phyloP scores from a whole-genome alignment of 352 stramenopile genomes.

The Plasmopara halstedii region DNA sequence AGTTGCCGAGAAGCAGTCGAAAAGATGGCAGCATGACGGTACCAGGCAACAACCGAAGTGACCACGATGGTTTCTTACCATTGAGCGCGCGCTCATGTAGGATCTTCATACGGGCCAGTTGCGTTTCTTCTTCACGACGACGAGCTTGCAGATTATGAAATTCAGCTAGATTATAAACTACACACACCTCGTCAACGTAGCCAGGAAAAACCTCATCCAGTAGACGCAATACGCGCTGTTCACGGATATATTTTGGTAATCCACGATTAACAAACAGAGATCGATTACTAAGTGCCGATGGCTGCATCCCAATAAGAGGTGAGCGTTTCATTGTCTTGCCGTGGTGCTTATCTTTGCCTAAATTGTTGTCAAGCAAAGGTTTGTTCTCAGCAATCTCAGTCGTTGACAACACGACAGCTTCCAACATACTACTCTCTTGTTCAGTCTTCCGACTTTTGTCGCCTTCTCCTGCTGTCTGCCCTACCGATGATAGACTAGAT shows the following conservation, averaged over 20 bases:
- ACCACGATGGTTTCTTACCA: slow-evolving; percentile 47
- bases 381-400: slow-evolving; percentile 12
- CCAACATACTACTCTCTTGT: slow-evolving; percentile 6
- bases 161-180: slow-evolving; percentile 75
- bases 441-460: slow-evolving; percentile 3
- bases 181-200: slow-evolving; percentile 72
- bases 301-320: slow-evolving; percentile 78
- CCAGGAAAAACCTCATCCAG: slow-evolving; percentile 76
- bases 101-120: slow-evolving; percentile 50
- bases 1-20: slow-evolving; percentile 31
- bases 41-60: slow-evolving; percentile 55
- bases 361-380: slow-evolving; percentile 11
- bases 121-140: slow-evolving; percentile 39
- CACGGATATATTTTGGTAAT: slow-evolving; percentile 62
- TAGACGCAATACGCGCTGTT: slow-evolving; percentile 68
- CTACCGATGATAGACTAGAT: slow-evolving; percentile 20
- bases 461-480: slow-evolving; percentile 8
- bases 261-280: slow-evolving; percentile 77
- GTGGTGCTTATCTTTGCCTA: slow-evolving; percentile 6
- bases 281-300: slow-evolving; percentile 58
- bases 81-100: slow-evolving; percentile 34
- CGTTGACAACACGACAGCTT: slow-evolving; percentile 6
- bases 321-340: slow-evolving; percentile 19
- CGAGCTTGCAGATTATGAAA: slow-evolving; percentile 56
- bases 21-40: slow-evolving; percentile 66